These are phyloP conservation scores for Kondoa subrosea DNA, from an alignment of 768 basidiomycete species.

Conservation along the genomic window DNA sequence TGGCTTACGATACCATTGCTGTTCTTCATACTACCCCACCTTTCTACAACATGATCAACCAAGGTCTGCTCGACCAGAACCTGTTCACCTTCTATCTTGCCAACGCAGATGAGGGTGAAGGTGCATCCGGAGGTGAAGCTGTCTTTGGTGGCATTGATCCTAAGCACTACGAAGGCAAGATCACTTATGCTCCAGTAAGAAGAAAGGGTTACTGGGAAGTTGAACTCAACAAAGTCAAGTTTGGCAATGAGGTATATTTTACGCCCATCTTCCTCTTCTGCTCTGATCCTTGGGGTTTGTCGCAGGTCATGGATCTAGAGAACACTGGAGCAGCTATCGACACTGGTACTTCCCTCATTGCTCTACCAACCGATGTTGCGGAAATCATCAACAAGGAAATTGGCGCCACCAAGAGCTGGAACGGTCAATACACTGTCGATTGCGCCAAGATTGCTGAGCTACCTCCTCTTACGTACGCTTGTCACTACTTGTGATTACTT, in stretches of 20 bases:
- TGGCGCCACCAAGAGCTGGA: constrained; percentile 50
- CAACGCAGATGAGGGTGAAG: constrained; percentile 53
- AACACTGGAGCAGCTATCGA: constrained; percentile 44
- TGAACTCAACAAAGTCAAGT: constrained; percentile 66
- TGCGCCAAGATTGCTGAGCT: constrained; percentile 68
- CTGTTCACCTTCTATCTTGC: constrained; percentile 93
- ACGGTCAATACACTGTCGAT: constrained; percentile 75
- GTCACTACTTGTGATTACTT: too few species aligned
- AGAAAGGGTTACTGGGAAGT: constrained; percentile 72
- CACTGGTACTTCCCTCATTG: constrained; percentile 71
- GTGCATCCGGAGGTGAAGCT: constrained; percentile 53
- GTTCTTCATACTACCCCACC: constrained; percentile 86
- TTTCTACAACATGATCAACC: constrained; percentile 79
- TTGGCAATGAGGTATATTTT: constrained; percentile 35
- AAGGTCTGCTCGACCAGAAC: constrained; percentile 60
- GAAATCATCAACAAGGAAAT: constrained; percentile 93
- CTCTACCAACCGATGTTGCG: constrained; percentile 78
- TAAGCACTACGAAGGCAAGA: constrained; percentile 56
- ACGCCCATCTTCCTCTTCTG: too few species aligned
- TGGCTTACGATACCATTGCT: constrained; percentile 85
- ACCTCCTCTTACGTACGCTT: constrained; percentile 68
- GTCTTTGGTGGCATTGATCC: constrained; percentile 78
- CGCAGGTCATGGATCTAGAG: constrained; percentile 73
- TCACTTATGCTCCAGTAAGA: constrained; percentile 75
- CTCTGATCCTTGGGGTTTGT: too few species aligned